phyloP scores from a whole-genome alignment of 306 rosid genomes.

The Gastrolobium villosum region DNA sequence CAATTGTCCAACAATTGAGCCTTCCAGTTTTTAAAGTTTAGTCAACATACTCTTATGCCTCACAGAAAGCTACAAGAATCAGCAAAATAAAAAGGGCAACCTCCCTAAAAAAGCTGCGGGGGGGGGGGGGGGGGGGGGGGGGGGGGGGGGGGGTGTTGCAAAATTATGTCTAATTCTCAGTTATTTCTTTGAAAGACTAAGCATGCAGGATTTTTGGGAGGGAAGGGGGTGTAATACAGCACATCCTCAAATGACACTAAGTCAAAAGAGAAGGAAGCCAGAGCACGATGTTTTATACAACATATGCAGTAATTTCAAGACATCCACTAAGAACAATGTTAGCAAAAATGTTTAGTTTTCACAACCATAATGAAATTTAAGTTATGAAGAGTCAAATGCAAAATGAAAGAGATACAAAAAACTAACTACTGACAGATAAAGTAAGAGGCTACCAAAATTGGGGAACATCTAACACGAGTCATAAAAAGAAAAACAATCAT shows the following conservation, averaged over 20 bases:
- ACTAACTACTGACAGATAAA: not conserved
- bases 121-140: too few relatives aligned
- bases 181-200: not conserved
- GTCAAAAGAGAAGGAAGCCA: slow-evolving; percentile 21
- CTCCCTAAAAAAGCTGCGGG: too few relatives aligned
- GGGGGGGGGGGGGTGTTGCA: not conserved
- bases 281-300: not conserved
- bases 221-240: not conserved
- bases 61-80: slow-evolving; percentile 18
- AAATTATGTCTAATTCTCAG: not conserved
- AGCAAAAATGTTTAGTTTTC: not conserved
- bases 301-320: not conserved
- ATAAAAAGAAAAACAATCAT: not conserved
- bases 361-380: not conserved
- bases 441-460: not conserved
- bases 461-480: slow-evolving; percentile 2
- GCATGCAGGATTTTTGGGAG: not conserved
- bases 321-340: slow-evolving; percentile 26
- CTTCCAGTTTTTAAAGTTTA: slow-evolving; percentile 1
- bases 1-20: slow-evolving; percentile 10
- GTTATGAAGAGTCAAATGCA: not conserved
- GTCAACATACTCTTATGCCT: not conserved
- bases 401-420: slow-evolving; percentile 1
- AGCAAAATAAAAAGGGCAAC: not conserved
- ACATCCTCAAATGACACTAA: not conserved